Conservation (phyloP, 2,329 filamentous ascomycete species). For the Alternaria gaisen region DNA sequence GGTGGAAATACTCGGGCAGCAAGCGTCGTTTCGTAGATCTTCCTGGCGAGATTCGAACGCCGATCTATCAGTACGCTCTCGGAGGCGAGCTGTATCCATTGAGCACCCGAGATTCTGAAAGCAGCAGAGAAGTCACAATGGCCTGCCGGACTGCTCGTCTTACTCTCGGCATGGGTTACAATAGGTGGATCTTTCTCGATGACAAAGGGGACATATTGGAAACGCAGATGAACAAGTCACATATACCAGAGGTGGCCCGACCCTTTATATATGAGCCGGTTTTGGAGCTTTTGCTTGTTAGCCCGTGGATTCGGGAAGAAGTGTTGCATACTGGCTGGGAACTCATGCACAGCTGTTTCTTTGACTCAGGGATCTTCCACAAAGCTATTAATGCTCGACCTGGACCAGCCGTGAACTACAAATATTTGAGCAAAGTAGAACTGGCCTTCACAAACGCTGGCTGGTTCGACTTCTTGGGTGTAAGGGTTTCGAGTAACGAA, state of each 20-base stretch:
- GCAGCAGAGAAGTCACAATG: too few species aligned
- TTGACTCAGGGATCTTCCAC: background rate
- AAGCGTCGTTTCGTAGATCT: background rate
- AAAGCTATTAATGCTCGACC: background rate
- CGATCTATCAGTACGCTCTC: background rate
- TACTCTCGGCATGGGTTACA: too few species aligned
- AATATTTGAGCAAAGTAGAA: background rate
- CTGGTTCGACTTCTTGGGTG: background rate
- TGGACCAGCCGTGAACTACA: background rate
- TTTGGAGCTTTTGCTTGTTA: background rate
- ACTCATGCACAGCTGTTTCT: background rate
- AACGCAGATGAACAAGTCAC: too few species aligned
- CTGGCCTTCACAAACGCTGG: background rate
- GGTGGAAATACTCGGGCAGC: background rate
- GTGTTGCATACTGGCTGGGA: background rate
- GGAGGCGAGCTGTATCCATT: background rate
- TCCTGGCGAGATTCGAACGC: background rate
- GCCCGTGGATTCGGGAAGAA: background rate
- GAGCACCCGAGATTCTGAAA: background rate
- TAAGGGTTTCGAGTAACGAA: background rate
- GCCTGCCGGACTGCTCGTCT: too few species aligned
- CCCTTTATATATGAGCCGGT: background rate
- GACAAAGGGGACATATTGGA: too few species aligned
- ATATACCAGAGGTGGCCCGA: too few species aligned
- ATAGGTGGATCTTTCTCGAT: too few species aligned